These are phyloP conservation scores for Knufia petricola DNA, from an alignment of 2,329 filamentous ascomycete species.

Conservation along the genomic window DNA sequence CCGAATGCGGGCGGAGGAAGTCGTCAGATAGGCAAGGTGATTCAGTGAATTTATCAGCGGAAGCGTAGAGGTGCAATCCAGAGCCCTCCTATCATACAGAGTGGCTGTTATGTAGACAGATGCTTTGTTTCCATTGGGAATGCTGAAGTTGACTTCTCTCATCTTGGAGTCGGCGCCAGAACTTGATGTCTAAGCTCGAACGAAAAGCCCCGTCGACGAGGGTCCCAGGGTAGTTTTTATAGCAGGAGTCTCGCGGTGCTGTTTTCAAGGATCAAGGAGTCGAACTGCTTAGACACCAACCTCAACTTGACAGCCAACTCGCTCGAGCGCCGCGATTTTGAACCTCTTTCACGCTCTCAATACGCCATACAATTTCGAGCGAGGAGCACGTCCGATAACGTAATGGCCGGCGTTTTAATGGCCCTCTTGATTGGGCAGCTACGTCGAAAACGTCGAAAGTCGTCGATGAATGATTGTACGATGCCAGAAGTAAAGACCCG, in stretches of 20 bases:
- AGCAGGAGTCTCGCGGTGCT: neutral
- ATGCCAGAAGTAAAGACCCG: too few species aligned
- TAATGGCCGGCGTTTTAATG: neutral
- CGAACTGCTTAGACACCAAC: neutral
- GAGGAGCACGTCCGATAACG: neutral
- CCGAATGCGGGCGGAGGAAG: conserved; percentile 90
- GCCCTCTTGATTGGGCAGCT: neutral
- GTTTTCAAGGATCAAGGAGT: neutral
- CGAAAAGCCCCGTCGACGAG: neutral
- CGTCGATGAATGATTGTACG: neutral
- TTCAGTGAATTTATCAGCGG: conserved; percentile 98
- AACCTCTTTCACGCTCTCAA: neutral
- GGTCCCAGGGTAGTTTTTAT: neutral
- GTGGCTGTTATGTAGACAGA: conserved; percentile 97
- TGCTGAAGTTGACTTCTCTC: conserved; percentile 99
- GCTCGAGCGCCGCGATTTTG: conserved; percentile 1
- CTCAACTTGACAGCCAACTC: conserved; percentile 5
- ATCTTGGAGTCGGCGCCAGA: conserved; percentile 49
- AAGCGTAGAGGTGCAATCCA: conserved; percentile 95
- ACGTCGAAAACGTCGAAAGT: neutral
- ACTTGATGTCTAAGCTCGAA: neutral
- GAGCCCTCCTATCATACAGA: conserved; percentile 89
- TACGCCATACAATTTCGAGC: neutral
- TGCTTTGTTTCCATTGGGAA: conserved; percentile 98
- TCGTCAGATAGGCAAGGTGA: conserved; percentile 95